Base-by-base conservation (phyloP, 2,329 filamentous ascomycete genomes). In the Tolypocladium inflatum region DNA sequence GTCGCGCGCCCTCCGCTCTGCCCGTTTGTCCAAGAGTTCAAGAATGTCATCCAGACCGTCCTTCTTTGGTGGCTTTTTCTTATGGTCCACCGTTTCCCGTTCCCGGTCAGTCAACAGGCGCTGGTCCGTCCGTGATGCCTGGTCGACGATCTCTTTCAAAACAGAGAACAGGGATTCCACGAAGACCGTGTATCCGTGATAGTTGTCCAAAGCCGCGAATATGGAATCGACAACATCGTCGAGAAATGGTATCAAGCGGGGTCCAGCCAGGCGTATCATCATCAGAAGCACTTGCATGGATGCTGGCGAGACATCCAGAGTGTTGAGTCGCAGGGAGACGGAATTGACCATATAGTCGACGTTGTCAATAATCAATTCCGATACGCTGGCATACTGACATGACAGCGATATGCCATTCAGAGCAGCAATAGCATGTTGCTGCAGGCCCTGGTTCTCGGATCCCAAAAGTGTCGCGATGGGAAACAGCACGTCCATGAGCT, bases 281-380 rank as follows among this genome's bases (percentile, higher is more conserved):
- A 99, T 97, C 8, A 88, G 81, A 54, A 99, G 74, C 2, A 97
- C 94, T 64, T 93, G 89, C 3, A 92, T 91, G 3, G 91, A 91
- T 62, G 96, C 89, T 1, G 93, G 92, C 0, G 91, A 93, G 56
- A 97, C 87, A 63, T 97, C 91, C 63, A 97, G 90, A 0, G 90
- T 90, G 65, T 96, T 97, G 9, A 99, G 81, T 61, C 91, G 89
- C 60, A 97, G 74, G 0, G 90, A 90, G 19, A 99, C 85, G 0
- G 94, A 90, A 68, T 97, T 97, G 60, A 97, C 87, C 73, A 99
- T 89, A 70, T 99, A 99, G 71, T 99, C 94, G 19, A 91, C 92
- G 61, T 99, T 99, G 56, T 89, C 85, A 35, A 97, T 83, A 43
- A 99, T 87, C 63, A 99, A 77, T 19, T 89, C 85, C 33, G 88